A percentile compares a stretch with the other conserved stretches of the same genome.
phyloP scores from a whole-genome alignment of 1,139 yeast species.

The Yamadazyma friedrichii region DNA sequence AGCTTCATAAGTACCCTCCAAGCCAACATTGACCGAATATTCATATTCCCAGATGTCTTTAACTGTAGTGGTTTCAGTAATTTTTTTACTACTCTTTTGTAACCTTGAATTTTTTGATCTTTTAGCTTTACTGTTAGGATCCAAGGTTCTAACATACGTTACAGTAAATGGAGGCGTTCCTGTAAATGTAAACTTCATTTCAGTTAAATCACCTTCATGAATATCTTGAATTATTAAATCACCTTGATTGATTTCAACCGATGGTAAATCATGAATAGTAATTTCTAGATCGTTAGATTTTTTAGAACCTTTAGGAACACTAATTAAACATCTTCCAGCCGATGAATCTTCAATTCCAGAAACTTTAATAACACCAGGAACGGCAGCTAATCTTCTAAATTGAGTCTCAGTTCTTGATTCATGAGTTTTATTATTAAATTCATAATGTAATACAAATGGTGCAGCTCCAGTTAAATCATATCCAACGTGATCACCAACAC shows the following conservation, averaged over 20 bases:
- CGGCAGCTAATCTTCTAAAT: slow-evolving; percentile 71
- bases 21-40: slow-evolving; percentile 69
- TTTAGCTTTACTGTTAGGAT: slow-evolving; percentile 28
- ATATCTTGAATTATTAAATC: slow-evolving; percentile 70
- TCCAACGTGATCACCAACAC: slow-evolving; percentile 90
- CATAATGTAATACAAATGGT: slow-evolving; percentile 74
- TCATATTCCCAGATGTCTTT: slow-evolving; percentile 67
- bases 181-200: slow-evolving; percentile 61
- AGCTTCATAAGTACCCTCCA: slow-evolving; percentile 95
- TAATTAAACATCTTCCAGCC: slow-evolving; percentile 64
- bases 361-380: slow-evolving; percentile 73
- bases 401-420: slow-evolving; percentile 58
- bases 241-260: slow-evolving; percentile 85
- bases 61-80: slow-evolving; percentile 77
- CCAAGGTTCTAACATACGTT: slow-evolving; percentile 52
- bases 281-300: slow-evolving; percentile 47
- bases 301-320: slow-evolving; percentile 40
- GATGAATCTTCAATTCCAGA: slow-evolving; percentile 73
- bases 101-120: slow-evolving; percentile 19
- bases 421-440: slow-evolving; percentile 63
- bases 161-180: slow-evolving; percentile 75
- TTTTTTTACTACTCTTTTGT: slow-evolving; percentile 27
- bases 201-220: slow-evolving; percentile 87
- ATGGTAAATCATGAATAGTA: slow-evolving; percentile 76
- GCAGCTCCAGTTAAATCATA: slow-evolving; percentile 76